phyloP scores from a whole-genome alignment of 106 monocot species.

The Dendrobium catenatum region DNA sequence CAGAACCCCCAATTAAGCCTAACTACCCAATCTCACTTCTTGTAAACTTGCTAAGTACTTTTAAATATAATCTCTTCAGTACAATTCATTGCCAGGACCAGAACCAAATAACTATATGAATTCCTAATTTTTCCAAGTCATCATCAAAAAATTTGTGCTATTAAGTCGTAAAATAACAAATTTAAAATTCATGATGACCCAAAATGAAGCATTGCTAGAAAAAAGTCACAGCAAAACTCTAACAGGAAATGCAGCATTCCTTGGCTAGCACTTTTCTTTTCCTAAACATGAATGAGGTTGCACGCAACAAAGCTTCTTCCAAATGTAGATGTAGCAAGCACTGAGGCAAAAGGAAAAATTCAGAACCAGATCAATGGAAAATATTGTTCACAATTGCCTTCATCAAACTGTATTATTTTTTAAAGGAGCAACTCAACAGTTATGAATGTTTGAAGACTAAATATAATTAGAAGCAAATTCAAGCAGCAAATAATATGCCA shows the following conservation, averaged over 20 bases:
- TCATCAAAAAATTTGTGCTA: too few species aligned
- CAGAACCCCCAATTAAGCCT: neutral
- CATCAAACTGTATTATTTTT: neutral
- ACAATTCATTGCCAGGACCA: too few species aligned
- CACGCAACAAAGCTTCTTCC: neutral
- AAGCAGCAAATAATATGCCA: neutral
- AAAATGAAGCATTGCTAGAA: too few species aligned
- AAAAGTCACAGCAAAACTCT: neutral
- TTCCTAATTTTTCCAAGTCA: too few species aligned
- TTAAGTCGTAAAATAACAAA: too few species aligned
- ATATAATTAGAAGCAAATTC: neutral
- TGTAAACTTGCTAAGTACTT: too few species aligned
- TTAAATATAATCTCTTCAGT: too few species aligned
- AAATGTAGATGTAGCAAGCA: neutral
- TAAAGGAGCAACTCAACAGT: too few species aligned
- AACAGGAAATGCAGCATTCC: neutral
- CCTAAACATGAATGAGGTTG: neutral
- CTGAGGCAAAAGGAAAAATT: neutral
- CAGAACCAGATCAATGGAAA: neutral
- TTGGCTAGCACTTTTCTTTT: neutral
- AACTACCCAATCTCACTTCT: too few species aligned
- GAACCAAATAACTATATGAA: too few species aligned
- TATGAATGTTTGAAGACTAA: neutral
- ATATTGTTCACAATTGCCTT: neutral
- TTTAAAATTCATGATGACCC: too few species aligned